Percentiles rank a stretch among this genome's conserved stretches.
Conservation (phyloP, 352 stramenopile species). For the Globisporangium takayamanum region DNA sequence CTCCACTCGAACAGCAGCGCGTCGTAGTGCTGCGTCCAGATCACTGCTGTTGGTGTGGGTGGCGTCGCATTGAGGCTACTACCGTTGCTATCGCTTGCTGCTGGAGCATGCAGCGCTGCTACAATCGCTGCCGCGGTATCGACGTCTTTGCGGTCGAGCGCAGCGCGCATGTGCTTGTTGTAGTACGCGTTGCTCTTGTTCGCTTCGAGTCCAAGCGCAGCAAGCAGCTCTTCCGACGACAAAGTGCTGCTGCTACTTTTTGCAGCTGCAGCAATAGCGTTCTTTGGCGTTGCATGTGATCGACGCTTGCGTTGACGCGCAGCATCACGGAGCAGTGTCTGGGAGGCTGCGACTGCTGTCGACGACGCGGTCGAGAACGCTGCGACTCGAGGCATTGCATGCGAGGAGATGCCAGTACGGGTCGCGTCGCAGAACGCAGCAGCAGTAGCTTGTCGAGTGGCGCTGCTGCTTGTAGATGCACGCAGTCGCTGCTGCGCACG, state of each 20-base stretch:
- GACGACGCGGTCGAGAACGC: not conserved
- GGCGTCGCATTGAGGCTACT: not conserved
- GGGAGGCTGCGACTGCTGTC: not conserved
- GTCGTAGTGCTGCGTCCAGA: conserved; percentile 49
- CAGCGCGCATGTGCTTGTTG: conserved; percentile 29
- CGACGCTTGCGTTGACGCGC: not conserved
- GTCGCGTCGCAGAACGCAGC: not conserved
- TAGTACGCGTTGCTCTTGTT: conserved; percentile 37
- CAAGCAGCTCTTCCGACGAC: conserved; percentile 3
- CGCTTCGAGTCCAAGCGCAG: conserved; percentile 7
- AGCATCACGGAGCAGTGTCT: not conserved
- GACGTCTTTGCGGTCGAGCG: conserved; percentile 24
- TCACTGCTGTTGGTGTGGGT: conserved; percentile 12
- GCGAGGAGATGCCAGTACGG: too few species aligned
- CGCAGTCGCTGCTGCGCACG: conserved; percentile 1
- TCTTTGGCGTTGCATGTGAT: not conserved
- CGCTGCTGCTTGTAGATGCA: not conserved
- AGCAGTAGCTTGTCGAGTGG: not conserved
- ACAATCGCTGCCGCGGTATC: conserved; percentile 22
- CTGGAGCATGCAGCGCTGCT: conserved; percentile 2
- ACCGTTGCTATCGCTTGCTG: conserved; percentile 16
- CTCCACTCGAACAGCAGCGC: conserved; percentile 44
- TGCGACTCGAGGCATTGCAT: not conserved
- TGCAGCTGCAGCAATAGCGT: not conserved
- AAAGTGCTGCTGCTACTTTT: not conserved